These are phyloP conservation scores for Drechslera avenae DNA, from an alignment of 2,329 filamentous ascomycete genomes.

Conservation along the genomic window DNA sequence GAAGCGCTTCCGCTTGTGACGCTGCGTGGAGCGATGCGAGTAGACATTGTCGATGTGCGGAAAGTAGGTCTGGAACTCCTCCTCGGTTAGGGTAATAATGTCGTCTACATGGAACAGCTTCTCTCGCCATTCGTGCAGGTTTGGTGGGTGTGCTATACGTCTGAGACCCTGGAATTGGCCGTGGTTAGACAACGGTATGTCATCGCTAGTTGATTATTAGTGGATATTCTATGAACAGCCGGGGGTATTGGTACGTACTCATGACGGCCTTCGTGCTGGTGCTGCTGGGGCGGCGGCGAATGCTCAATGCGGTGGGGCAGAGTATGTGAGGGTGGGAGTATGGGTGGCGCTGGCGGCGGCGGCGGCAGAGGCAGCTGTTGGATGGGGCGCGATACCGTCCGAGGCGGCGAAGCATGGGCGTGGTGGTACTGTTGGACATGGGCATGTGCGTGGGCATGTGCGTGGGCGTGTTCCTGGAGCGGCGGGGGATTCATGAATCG, in stretches of 20 bases:
- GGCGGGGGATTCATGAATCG: slow-evolving; percentile 30
- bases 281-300: slow-evolving; percentile 6
- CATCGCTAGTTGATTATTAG: slow-evolving; percentile 19
- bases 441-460: no score
- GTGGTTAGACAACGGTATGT: slow-evolving; percentile 53
- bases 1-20: slow-evolving; percentile 81
- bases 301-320: slow-evolving; percentile 18
- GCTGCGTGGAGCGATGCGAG: slow-evolving; percentile 80
- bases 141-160: slow-evolving; percentile 68
- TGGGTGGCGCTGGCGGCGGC: slow-evolving; percentile 16
- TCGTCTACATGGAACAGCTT: slow-evolving; percentile 77
- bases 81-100: slow-evolving; percentile 71
- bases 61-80: slow-evolving; percentile 82
- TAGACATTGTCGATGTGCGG: slow-evolving; percentile 85
- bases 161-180: slow-evolving; percentile 60
- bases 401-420: slow-evolving; percentile 22
- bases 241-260: background rate
- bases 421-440: slow-evolving; percentile 24
- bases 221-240: background rate
- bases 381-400: slow-evolving; percentile 16
- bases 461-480: slow-evolving; percentile 21
- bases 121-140: slow-evolving; percentile 71
- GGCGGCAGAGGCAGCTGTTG: slow-evolving; percentile 19
- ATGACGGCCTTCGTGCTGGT: slow-evolving; percentile 8
- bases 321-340: slow-evolving; percentile 16